These are phyloP conservation scores for Akanthomyces uredinophilus DNA, from an alignment of 2,329 filamentous ascomycete genomes.

Conservation along the genomic window DNA sequence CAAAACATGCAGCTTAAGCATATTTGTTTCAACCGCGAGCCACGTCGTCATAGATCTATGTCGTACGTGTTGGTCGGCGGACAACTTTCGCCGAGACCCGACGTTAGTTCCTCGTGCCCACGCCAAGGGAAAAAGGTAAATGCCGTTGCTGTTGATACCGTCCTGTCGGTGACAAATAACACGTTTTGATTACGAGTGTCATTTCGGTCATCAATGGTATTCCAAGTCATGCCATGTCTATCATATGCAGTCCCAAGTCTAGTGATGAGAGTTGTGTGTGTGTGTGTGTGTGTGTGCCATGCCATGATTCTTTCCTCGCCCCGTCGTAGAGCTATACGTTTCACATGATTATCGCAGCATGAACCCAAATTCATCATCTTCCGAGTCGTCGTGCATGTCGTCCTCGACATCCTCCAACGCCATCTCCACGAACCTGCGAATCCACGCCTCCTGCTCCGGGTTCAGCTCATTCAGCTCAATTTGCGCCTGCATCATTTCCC, in stretches of 20 bases:
- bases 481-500: not conserved
- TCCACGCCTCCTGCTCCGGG: slow-evolving; percentile 46
- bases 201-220: not conserved
- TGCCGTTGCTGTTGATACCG: too few species aligned
- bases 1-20: too few species aligned
- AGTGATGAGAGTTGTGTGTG: not conserved
- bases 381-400: slow-evolving; percentile 39
- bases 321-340: not conserved
- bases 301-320: not conserved
- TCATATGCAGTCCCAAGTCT: not conserved
- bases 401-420: slow-evolving; percentile 51
- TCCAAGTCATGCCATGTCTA: not conserved
- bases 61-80: not conserved
- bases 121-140: too few species aligned
- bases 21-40: too few species aligned
- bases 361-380: slow-evolving; percentile 25
- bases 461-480: slow-evolving; percentile 41
- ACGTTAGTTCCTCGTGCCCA: too few species aligned
- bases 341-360: slow-evolving; percentile 16
- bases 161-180: not conserved
- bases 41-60: not conserved
- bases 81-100: too few species aligned
- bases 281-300: not conserved
- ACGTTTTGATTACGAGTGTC: not conserved
- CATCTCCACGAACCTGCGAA: slow-evolving; percentile 49